phyloP scores from a whole-genome alignment of 2,329 filamentous ascomycete species.

The Colletotrichum euphorbiae region DNA sequence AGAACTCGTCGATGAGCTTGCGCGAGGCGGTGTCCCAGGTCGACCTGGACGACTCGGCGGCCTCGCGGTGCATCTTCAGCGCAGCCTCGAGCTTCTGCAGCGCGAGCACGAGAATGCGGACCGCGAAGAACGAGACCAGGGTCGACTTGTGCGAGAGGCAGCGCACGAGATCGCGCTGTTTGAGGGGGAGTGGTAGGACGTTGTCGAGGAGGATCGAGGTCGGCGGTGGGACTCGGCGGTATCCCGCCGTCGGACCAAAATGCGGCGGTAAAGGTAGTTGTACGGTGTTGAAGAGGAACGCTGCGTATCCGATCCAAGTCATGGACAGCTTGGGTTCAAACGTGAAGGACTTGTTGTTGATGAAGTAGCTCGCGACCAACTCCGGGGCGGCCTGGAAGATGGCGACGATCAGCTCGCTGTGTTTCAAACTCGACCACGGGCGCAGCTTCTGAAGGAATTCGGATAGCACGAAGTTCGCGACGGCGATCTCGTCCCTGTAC shows the following conservation, averaged over 20 bases:
- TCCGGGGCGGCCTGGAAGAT: slow-evolving; percentile 88
- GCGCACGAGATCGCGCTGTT: slow-evolving; percentile 80
- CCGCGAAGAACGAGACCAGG: slow-evolving; percentile 85
- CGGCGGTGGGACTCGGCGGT: slow-evolving; percentile 78
- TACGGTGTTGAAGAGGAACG: slow-evolving; percentile 86
- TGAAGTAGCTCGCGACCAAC: slow-evolving; percentile 88
- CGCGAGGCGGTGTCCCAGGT: slow-evolving; percentile 78
- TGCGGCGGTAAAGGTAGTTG: slow-evolving; percentile 77
- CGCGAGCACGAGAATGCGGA: slow-evolving; percentile 81
- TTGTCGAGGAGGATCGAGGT: slow-evolving; percentile 84
- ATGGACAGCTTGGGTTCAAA: slow-evolving; percentile 93
- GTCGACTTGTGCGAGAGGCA: slow-evolving; percentile 83
- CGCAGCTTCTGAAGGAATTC: slow-evolving; percentile 83
- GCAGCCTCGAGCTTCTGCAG: slow-evolving; percentile 81
- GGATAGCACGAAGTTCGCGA: slow-evolving; percentile 83
- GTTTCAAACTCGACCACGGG: slow-evolving; percentile 83
- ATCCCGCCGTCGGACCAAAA: slow-evolving; percentile 75
- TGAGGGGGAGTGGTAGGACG: slow-evolving; percentile 85
- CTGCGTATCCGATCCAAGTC: slow-evolving; percentile 94
- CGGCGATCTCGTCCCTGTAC: slow-evolving; percentile 73
- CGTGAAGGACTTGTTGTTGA: slow-evolving; percentile 80
- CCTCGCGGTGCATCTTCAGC: slow-evolving; percentile 69
- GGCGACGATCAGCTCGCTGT: slow-evolving; percentile 82
- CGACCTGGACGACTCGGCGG: slow-evolving; percentile 50
- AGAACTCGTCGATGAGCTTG: slow-evolving; percentile 79